phyloP scores from a whole-genome alignment of 1,284 basidiomycete species.

The Cryptococcus maquisensis region DNA sequence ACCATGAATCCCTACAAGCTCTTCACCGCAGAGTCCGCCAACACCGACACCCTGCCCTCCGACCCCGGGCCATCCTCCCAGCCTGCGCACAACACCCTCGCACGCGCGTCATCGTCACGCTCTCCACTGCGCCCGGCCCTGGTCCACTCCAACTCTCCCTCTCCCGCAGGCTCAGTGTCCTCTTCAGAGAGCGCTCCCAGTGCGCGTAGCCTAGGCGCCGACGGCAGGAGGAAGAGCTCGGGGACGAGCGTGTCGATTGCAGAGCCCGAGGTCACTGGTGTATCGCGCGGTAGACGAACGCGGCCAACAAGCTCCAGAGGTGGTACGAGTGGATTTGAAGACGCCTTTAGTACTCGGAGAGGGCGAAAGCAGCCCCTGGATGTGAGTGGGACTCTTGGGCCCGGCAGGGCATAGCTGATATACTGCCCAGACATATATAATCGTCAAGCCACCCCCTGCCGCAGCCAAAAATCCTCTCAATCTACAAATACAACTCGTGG shows the following conservation, averaged over 20 bases:
- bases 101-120: slow-evolving; percentile 4
- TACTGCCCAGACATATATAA: slow-evolving; percentile 61
- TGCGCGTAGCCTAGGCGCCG: neutral
- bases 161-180: slow-evolving; percentile 5
- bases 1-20: slow-evolving; percentile 32
- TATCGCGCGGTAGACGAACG: neutral
- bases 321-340: neutral
- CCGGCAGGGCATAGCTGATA: no score
- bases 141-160: slow-evolving; percentile 8
- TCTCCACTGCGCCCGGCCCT: slow-evolving; percentile 15
- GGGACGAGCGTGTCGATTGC: slow-evolving; percentile 18
- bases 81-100: neutral
- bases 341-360: neutral
- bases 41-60: neutral
- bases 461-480: slow-evolving; percentile 73
- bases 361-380: slow-evolving; percentile 15
- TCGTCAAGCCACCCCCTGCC: slow-evolving; percentile 53
- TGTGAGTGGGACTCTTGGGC: slow-evolving; percentile 14
- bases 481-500: slow-evolving; percentile 85
- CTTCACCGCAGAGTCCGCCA: slow-evolving; percentile 17
- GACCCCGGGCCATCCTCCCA: neutral
- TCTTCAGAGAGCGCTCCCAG: slow-evolving; percentile 8
- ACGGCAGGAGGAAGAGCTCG: slow-evolving; percentile 12
- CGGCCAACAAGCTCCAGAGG: neutral
- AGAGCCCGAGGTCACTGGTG: slow-evolving; percentile 13